Base-by-base conservation (phyloP, 2,329 filamentous ascomycete species). In the Beauveria caledonica region DNA sequence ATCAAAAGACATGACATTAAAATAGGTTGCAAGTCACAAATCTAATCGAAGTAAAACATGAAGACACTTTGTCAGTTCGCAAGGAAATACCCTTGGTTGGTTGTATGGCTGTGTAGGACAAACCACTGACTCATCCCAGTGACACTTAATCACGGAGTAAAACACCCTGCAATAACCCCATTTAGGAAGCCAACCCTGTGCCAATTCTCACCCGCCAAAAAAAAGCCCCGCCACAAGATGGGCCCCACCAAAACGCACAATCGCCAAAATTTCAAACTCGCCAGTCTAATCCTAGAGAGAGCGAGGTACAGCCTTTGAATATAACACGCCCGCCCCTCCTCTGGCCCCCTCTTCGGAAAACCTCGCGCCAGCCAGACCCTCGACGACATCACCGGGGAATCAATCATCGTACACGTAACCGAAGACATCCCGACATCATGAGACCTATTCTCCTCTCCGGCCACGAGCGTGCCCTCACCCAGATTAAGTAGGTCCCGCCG, bases 401-500 rank as follows among this genome's bases (percentile, higher is more conserved):
- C 19, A 13, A 17, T 5, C 49, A 40, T 52, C 6, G 15, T 36
- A 17, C 25, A 40, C 54, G 44, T 17, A 45, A 60, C 45, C 40
- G 5, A 56, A 54, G 27, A 57, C 48, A 52, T 49, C 54, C 63
- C 56, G 58, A 51, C 60, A 91, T 77, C 64, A 99, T 99, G 94
- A 91, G 94, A 81, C 94, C 94, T 73, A 95, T 97, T 77, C 83
- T 99, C 70, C 85, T 99, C 71, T 88, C 91, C 75, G 94, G 94
- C 77, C 94, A 99, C 86, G 92, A 96, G 83, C 89, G 92, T 81
- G 90, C 92, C 78, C 84, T 96, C 77, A 96, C 91, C 74, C 92
- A 97, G 78, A 93, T 97, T 77, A 90, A 87, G 87, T 91, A 82
- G 71, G 80, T 74, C 57, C 56, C 49, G 44, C 55, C 57, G n/a